Conservation (phyloP, 805 yeast genomes). For the Candida ortonii region DNA sequence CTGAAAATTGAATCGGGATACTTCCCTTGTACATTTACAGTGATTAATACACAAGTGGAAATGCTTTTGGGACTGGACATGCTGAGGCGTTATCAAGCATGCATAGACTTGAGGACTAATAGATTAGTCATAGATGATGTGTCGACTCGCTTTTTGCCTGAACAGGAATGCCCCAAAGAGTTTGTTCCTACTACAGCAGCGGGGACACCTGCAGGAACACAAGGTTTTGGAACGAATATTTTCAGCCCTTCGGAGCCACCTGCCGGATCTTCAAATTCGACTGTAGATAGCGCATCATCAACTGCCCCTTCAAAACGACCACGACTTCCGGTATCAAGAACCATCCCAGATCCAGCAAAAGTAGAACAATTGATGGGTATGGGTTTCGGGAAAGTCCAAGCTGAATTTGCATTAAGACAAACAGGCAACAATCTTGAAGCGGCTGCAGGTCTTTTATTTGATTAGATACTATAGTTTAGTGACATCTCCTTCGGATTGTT, state of each 20-base stretch:
- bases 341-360: constrained; percentile 27
- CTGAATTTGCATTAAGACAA: constrained; percentile 57
- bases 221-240: constrained; percentile 38
- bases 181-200: constrained; percentile 13
- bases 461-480: constrained; percentile 12
- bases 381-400: constrained; percentile 70
- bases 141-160: constrained; percentile 69
- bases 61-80: constrained; percentile 85
- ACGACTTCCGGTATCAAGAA: constrained; percentile 22
- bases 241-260: constrained; percentile 16
- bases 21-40: constrained; percentile 67
- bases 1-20: constrained; percentile 66
- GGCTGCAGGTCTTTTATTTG: constrained; percentile 79
- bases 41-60: constrained; percentile 70
- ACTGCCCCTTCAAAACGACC: constrained; percentile 23
- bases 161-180: constrained; percentile 59
- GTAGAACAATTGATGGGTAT: constrained; percentile 51
- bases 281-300: constrained; percentile 14
- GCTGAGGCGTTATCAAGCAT: constrained; percentile 84
- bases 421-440: constrained; percentile 78
- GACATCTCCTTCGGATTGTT: constrained; percentile 19
- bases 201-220: constrained; percentile 6
- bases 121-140: constrained; percentile 68
- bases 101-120: constrained; percentile 67
- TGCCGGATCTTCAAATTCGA: constrained; percentile 17